These are phyloP conservation scores for Beauveria asiatica DNA, from an alignment of 2,329 filamentous ascomycete species.

Conservation along the genomic window DNA sequence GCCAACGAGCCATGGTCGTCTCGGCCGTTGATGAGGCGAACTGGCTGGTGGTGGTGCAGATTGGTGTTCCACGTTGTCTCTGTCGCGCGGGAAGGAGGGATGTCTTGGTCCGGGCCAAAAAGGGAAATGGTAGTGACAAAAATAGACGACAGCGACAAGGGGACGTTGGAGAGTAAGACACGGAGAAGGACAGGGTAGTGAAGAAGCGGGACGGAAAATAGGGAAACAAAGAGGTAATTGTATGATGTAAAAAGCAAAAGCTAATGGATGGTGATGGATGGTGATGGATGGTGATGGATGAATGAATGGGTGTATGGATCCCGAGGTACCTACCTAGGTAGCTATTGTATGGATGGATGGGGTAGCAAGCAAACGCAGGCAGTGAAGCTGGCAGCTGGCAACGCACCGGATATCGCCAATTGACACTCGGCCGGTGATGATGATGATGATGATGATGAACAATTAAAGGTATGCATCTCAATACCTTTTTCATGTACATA, in stretches of 20 bases:
- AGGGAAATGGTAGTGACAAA: slow-evolving; percentile 1
- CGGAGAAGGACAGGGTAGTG: background rate
- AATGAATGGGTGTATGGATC: background rate
- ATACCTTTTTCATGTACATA: too few relatives aligned
- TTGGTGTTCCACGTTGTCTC: background rate
- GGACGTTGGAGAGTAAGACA: slow-evolving; percentile 6
- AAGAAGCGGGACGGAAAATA: background rate
- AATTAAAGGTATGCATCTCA: too few relatives aligned
- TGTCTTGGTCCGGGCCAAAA: background rate
- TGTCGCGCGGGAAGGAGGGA: background rate
- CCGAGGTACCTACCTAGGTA: too few relatives aligned
- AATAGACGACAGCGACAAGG: slow-evolving; percentile 2
- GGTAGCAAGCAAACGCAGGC: background rate
- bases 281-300: background rate
- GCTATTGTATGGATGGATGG: too few relatives aligned
- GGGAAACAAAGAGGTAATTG: background rate
- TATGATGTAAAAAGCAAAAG: slow-evolving; percentile 5
- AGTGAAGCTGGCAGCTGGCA: background rate
- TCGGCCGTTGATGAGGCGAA: too few relatives aligned
- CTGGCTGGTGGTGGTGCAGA: background rate
- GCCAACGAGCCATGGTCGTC: too few relatives aligned
- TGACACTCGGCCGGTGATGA: background rate
- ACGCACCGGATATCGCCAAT: background rate
- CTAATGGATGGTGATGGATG: background rate
- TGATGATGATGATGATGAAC: background rate